Evolutionary conservation across 805 yeast species (phyloP).

Genomic region (Spathaspora boniae): DNA sequence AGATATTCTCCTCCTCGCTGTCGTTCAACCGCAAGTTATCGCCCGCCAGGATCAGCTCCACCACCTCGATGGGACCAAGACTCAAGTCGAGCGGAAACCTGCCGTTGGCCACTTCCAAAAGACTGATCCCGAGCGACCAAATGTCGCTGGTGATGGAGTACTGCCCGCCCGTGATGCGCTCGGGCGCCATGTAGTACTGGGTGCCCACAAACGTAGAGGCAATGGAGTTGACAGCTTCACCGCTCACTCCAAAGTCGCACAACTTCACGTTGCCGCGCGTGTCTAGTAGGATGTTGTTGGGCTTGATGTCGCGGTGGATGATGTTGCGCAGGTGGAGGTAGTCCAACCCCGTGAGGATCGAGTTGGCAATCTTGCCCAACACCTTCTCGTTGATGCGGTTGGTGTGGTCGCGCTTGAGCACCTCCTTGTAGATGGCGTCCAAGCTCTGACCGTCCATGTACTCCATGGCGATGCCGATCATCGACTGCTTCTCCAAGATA

Average conservation of each 20-base stretch:
- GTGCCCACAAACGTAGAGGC: conserved; percentile 98
- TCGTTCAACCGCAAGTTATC: conserved; percentile 80
- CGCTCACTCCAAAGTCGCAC: conserved; percentile 97
- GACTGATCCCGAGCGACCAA: conserved; percentile 83
- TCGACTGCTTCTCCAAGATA: conserved; percentile 66
- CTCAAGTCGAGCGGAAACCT: conserved; percentile 54
- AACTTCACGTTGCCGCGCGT: conserved; percentile 77
- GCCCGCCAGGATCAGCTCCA: conserved; percentile 75
- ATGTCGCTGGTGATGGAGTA: conserved; percentile 94
- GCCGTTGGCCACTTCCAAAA: conserved; percentile 92
- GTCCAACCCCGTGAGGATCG: conserved; percentile 78
- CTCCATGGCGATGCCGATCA: conserved; percentile 95
- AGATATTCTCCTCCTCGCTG: conserved; percentile 68
- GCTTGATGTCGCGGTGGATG: conserved; percentile 94
- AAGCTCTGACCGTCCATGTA: conserved; percentile 91
- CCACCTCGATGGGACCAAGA: conserved; percentile 75
- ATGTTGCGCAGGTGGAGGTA: conserved; percentile 85
- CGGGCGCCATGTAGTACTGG: conserved; percentile 98
- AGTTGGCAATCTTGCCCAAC: conserved; percentile 83
- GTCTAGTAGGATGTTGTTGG: conserved; percentile 85
- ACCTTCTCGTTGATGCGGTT: conserved; percentile 93
- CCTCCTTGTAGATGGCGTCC: conserved; percentile 84
- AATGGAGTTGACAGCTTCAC: conserved; percentile 90
- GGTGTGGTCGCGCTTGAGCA: conserved; percentile 57
- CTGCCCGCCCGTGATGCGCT: conserved; percentile 91